Conservation (phyloP, 345 rosid genomes). For the Chamaenerion angustifolium region DNA sequence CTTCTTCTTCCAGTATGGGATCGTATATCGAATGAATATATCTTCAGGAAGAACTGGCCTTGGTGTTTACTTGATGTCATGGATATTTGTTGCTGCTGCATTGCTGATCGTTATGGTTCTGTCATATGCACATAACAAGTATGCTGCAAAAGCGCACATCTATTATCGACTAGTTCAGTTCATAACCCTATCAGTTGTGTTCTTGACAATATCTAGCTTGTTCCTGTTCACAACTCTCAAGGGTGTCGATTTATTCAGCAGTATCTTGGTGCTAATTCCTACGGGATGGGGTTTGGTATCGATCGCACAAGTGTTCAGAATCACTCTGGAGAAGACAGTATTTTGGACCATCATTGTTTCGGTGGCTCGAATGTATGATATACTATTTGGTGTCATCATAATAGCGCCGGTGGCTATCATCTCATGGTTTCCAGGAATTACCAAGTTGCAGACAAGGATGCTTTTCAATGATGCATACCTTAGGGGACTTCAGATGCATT, state of each 20-base stretch:
- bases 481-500: neutral
- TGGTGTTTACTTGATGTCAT: neutral
- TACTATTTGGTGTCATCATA: conserved; percentile 4
- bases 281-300: conserved; percentile 8
- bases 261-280: conserved; percentile 1
- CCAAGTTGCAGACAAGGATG: conserved; percentile 2
- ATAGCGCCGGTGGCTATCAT: conserved; percentile 1
- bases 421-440: conserved; percentile 5
- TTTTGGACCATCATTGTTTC: conserved; percentile 1
- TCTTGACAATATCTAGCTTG: neutral
- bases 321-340: neutral
- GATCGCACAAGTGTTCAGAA: conserved; percentile 6
- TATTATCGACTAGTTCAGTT: neutral
- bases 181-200: neutral
- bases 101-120: neutral
- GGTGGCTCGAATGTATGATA: neutral
- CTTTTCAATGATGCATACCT: conserved; percentile 3
- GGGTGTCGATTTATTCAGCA: neutral
- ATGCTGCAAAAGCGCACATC: neutral
- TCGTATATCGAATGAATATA: neutral
- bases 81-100: neutral
- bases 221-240: neutral
- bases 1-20: conserved; percentile 7
- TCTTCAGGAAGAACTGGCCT: neutral
- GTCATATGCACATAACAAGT: neutral